Evolutionary conservation across 805 yeast genomes (phyloP).

Genomic region (Candida succiphila): DNA sequence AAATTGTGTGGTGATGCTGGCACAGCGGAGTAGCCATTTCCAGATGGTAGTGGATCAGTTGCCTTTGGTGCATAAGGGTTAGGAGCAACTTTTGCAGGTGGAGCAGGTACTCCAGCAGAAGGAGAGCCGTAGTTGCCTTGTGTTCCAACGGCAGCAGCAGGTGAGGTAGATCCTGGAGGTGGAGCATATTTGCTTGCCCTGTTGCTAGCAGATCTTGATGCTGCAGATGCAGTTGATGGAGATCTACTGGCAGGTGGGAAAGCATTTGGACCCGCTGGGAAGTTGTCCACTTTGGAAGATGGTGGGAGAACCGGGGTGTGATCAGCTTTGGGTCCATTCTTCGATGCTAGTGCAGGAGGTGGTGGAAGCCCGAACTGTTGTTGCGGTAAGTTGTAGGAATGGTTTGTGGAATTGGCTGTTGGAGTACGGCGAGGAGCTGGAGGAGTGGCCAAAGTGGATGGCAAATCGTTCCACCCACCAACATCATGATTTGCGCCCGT

Average conservation of each 20-base stretch:
- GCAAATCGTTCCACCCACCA: constrained; percentile 69
- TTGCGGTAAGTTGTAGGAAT: constrained; percentile 16
- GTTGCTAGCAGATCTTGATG: constrained; percentile 7
- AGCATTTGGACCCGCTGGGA: constrained; percentile 17
- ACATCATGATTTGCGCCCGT: constrained; percentile 31
- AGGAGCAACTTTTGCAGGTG: constrained; percentile 17
- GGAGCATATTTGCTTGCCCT: constrained; percentile 19
- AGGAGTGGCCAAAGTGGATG: constrained; percentile 28
- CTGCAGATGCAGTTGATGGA: constrained; percentile 11
- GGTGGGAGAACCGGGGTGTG: no score
- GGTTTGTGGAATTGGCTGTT: constrained; percentile 11
- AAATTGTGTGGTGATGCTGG: constrained; percentile 9
- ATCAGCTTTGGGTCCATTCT: no score
- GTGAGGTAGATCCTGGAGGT: constrained; percentile 9
- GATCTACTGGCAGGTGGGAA: constrained; percentile 4
- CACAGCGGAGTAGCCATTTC: no score
- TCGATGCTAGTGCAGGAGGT: no score
- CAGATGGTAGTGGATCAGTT: constrained; percentile 13
- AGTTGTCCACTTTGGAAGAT: constrained; percentile 8
- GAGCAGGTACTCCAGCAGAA: constrained; percentile 2
- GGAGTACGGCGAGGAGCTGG: constrained; percentile 16
- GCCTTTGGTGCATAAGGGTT: constrained; percentile 14
- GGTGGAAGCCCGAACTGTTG: constrained; percentile 12
- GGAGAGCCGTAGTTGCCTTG: not conserved
- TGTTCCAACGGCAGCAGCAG: not conserved